Conservation (phyloP, 2,329 filamentous ascomycete genomes). For the Cercospora berteroae region DNA sequence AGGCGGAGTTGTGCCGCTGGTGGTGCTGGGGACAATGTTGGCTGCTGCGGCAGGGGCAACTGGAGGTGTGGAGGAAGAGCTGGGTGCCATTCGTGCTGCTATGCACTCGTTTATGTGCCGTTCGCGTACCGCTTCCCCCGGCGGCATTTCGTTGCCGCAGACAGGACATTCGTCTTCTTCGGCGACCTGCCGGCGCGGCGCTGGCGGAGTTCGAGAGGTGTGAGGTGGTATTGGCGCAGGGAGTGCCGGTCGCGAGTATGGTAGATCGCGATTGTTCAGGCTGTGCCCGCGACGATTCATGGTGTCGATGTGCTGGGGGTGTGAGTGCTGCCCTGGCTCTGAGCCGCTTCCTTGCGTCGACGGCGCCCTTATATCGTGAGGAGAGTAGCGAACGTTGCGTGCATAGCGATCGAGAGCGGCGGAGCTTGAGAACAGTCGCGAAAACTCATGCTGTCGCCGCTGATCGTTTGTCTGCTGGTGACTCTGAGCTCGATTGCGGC, state of each 20-base stretch:
- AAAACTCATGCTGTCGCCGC: slow-evolving; percentile 2
- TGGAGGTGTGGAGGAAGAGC: slow-evolving; percentile 15
- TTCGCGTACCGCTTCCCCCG: slow-evolving; percentile 46
- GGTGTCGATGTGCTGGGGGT: not conserved
- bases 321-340: not conserved
- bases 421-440: not conserved
- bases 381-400: not conserved
- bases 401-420: not conserved
- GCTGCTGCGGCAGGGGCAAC: slow-evolving; percentile 14
- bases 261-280: not conserved
- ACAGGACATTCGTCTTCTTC: slow-evolving; percentile 81
- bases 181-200: slow-evolving; percentile 35
- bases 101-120: slow-evolving; percentile 44
- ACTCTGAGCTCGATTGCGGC: slow-evolving; percentile 10
- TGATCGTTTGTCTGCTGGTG: slow-evolving; percentile 8
- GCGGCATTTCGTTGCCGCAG: slow-evolving; percentile 69
- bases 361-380: not conserved
- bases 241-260: not conserved
- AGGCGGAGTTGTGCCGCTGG: slow-evolving; percentile 17
- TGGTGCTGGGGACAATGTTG: slow-evolving; percentile 10
- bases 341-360: not conserved
- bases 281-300: slow-evolving; percentile 6
- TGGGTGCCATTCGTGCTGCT: slow-evolving; percentile 26
- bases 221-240: not conserved
- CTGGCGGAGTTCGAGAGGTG: not conserved